Evolutionary conservation across 2,329 filamentous ascomycete genomes (phyloP), one percentile per base, ranked within the genome.

Genomic region (Cladosporium sp.): DNA sequence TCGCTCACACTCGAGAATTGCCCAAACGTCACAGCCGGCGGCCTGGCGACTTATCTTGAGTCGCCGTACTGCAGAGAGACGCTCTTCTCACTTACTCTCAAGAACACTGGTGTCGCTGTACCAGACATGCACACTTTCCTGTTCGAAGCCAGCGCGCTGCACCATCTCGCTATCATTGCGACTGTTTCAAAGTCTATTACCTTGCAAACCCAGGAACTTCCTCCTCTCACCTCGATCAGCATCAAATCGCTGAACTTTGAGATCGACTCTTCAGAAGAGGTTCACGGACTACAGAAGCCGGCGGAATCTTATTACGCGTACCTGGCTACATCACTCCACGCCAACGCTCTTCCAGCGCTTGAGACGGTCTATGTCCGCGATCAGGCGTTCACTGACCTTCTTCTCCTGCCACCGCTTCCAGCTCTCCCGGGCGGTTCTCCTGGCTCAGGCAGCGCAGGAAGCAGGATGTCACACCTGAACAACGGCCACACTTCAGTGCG

Each of bases 291-390:
- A 10, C 71, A 81, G 51, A 77, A 80, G 50, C 77, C 80, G 1
- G 75, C 78, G 6, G 74, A 77, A 22, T 82, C 80, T 17, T 95
- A 96, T 75, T 96, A 97, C 73, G 83, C 84, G 60, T 96, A 96
- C 73, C 83, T 97, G 19, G 86, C 90, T 24, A 83, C 83, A n/a
- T 96, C 90, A 0, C 83, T 97, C 32, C 83, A 94, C 60, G 82
- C 85, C 15, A 88, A 87, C 61, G 83, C 84, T 7, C 80, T 97
- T 7, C 91, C 91, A 1, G 83, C 81, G 35, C 80, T 97, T 8
- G 81, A 81, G 35, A 83, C 86, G 20, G 82, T 97, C 7, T 97
- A 95, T 70, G 93, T 97, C 17, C 88, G 90, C 51, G 91, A 97
- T 66, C 83, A 88, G 24, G 80, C 83, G 50, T 96, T 97, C 70